These are phyloP conservation scores for Vanrija pseudolonga DNA, from an alignment of 1,284 basidiomycete species.

Conservation along the genomic window DNA sequence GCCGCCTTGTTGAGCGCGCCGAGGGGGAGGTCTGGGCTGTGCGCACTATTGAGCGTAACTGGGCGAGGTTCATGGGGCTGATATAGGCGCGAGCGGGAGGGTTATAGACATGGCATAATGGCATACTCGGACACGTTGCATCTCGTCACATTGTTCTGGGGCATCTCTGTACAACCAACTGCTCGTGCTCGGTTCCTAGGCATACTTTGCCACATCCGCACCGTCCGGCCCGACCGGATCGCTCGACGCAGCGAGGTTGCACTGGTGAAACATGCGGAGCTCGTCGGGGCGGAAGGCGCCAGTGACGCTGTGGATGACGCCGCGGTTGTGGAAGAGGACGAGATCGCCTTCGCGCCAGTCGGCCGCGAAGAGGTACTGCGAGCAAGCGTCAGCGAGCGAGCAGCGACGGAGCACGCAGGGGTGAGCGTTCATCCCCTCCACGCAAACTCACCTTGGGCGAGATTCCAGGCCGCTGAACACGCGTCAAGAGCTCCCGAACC, in stretches of 20 bases:
- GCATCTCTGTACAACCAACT: neutral
- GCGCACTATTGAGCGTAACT: constrained; percentile 45
- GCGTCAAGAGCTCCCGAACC: constrained; percentile 69
- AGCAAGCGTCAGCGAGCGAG: neutral
- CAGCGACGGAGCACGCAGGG: too few species aligned
- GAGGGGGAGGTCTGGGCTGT: constrained; percentile 32
- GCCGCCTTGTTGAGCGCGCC: constrained; percentile 1
- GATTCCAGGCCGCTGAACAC: constrained; percentile 76
- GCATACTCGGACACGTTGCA: too few species aligned
- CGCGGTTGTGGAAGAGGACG: constrained; percentile 69
- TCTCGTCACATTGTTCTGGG: neutral
- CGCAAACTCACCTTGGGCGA: constrained; percentile 54
- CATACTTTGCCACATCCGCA: constrained; percentile 62
- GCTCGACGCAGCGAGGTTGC: constrained; percentile 71
- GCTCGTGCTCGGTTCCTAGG: constrained; percentile 47
- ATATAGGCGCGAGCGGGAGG: neutral
- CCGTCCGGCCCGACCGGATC: constrained; percentile 63
- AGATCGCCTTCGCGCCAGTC: constrained; percentile 65
- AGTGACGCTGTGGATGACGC: constrained; percentile 71
- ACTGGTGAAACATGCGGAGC: constrained; percentile 74
- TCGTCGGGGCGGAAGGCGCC: constrained; percentile 67
- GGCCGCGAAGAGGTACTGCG: constrained; percentile 46
- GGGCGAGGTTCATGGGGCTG: constrained; percentile 43
- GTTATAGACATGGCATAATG: neutral
- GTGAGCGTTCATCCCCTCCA: too few species aligned